Evolutionary conservation across 169 alveolate genomes (phyloP).

Genomic region (Amoebophrya sp.): DNA sequence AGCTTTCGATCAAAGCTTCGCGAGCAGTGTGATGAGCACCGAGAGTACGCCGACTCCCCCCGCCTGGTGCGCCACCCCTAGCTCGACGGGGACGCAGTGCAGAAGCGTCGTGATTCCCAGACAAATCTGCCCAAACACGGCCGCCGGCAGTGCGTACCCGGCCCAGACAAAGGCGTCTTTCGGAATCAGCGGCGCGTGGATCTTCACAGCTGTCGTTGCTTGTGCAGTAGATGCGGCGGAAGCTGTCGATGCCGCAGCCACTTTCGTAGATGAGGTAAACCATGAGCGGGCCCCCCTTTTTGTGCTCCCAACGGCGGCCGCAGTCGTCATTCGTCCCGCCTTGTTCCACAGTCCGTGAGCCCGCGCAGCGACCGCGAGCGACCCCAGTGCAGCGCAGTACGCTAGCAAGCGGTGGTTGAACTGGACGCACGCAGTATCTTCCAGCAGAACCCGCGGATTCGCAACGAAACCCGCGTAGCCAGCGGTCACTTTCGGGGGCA

Average conservation of each 20-base stretch:
- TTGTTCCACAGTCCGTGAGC: too few relatives aligned
- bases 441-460: background rate
- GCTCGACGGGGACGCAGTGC: constrained; percentile 25
- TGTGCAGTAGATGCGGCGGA: too few relatives aligned
- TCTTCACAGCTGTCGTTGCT: too few relatives aligned
- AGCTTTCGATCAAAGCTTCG: background rate
- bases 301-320: too few relatives aligned
- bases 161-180: too few relatives aligned
- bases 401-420: constrained; percentile 34
- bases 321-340: too few relatives aligned
- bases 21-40: background rate
- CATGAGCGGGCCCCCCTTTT: too few relatives aligned
- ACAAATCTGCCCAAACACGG: constrained; percentile 14
- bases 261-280: too few relatives aligned
- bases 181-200: too few relatives aligned
- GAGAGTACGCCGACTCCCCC: background rate
- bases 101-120: constrained; percentile 32
- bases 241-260: too few relatives aligned
- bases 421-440: constrained; percentile 27
- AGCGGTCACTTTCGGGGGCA: constrained; percentile 23
- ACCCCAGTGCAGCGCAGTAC: constrained; percentile 2
- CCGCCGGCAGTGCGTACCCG: background rate
- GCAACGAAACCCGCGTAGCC: background rate
- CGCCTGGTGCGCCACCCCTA: constrained; percentile 34
- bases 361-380: background rate